Conservation (phyloP, 371 early-diverging fungal genomes). For the Mucor circinelloides region DNA sequence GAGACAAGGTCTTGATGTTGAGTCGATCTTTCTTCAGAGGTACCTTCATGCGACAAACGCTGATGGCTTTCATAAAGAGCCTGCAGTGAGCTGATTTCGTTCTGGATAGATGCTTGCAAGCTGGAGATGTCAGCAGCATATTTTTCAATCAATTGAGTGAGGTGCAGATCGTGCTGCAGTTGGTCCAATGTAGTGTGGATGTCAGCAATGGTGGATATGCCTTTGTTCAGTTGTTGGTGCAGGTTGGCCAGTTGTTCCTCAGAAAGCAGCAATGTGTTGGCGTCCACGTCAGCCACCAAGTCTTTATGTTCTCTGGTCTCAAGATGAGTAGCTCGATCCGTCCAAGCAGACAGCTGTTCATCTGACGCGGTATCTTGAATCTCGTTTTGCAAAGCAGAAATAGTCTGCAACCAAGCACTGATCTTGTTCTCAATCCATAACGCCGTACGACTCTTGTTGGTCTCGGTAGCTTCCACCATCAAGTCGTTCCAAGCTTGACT, state of each 20-base stretch:
- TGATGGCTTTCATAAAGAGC: constrained; percentile 4
- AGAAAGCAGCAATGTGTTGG: neutral
- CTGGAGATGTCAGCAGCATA: constrained; percentile 15
- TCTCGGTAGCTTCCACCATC: neutral
- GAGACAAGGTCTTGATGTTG: constrained; percentile 18
- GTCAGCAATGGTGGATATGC: neutral
- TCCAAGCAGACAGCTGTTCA: neutral
- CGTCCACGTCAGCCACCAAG: constrained; percentile 14
- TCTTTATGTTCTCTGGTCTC: constrained; percentile 8
- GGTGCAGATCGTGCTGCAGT: constrained; percentile 12
- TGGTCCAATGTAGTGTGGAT: constrained; percentile 7
- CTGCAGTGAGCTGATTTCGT: neutral
- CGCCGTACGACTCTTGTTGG: constrained; percentile 8
- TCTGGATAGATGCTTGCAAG: constrained; percentile 8
- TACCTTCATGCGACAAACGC: neutral
- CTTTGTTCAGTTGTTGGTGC: neutral
- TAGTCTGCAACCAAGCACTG: neutral
- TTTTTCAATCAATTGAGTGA: constrained; percentile 19
- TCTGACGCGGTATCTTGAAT: neutral
- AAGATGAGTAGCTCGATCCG: neutral
- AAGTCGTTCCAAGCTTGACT: constrained; percentile 18
- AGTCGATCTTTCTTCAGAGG: neutral
- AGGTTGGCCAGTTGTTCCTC: neutral
- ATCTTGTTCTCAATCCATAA: constrained; percentile 14
- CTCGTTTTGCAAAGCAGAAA: neutral